Evolutionary conservation across 2,329 filamentous ascomycete species (phyloP).

Genomic region (Trichoderma sp.): DNA sequence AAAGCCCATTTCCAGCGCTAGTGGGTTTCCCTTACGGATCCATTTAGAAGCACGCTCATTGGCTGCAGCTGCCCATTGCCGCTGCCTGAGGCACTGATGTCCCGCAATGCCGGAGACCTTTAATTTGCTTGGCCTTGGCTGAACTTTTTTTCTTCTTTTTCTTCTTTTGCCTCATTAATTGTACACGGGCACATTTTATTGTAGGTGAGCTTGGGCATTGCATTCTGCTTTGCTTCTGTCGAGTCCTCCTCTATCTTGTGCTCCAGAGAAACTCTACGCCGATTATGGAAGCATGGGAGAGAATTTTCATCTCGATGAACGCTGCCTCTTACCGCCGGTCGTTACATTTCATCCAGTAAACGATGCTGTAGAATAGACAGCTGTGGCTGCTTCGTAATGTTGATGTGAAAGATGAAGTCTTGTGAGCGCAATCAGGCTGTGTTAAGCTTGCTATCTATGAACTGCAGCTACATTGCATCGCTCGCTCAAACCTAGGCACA

Average conservation of each 20-base stretch:
- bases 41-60: slow-evolving; percentile 47
- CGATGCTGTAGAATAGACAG: background rate
- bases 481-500: slow-evolving; percentile 72
- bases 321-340: slow-evolving; percentile 71
- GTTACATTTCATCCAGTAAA: slow-evolving; percentile 52
- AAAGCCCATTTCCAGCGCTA: slow-evolving; percentile 20
- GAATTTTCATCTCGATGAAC: slow-evolving; percentile 55
- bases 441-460: slow-evolving; percentile 52
- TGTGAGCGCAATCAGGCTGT: background rate
- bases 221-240: slow-evolving; percentile 47
- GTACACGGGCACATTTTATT: slow-evolving; percentile 70
- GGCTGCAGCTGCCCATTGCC: slow-evolving; percentile 28
- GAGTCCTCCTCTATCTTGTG: slow-evolving; percentile 73
- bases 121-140: background rate
- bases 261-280: slow-evolving; percentile 60
- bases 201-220: slow-evolving; percentile 63
- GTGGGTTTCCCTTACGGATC: slow-evolving; percentile 33
- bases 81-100: slow-evolving; percentile 40
- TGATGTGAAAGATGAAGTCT: background rate
- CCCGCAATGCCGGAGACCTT: background rate
- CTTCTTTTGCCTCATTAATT: slow-evolving; percentile 53
- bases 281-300: slow-evolving; percentile 72
- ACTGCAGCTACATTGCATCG: slow-evolving; percentile 94
- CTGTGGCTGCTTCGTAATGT: background rate
- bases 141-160: slow-evolving; percentile 27